Evolutionary conservation across 106 monocot species (phyloP).

Genomic region (Apostasia ramifera): DNA sequence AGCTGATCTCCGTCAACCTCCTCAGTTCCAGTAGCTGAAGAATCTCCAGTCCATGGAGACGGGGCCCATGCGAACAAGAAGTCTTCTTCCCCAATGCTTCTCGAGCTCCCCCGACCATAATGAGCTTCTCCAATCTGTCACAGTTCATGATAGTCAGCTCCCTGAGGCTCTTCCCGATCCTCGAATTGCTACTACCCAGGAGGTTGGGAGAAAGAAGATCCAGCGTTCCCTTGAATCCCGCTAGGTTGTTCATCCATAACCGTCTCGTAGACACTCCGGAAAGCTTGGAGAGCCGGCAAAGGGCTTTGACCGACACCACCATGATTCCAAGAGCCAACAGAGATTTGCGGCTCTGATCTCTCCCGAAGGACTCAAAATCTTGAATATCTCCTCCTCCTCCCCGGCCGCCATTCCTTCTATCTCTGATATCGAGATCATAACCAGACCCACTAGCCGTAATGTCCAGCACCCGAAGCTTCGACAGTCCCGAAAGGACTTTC

Average conservation of each 20-base stretch:
- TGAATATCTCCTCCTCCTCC: neutral
- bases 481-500: neutral
- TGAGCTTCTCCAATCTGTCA: neutral
- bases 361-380: neutral
- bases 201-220: neutral
- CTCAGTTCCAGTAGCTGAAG: neutral
- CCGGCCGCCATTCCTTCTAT: neutral
- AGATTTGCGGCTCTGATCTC: neutral
- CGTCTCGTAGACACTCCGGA: conserved; percentile 1
- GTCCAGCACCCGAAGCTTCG: neutral
- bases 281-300: neutral
- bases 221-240: neutral
- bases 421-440: neutral
- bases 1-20: neutral
- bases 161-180: neutral
- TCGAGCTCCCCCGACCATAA: neutral
- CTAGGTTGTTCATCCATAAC: neutral
- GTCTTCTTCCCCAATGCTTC: neutral
- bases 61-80: neutral
- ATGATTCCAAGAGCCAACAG: neutral
- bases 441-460: neutral
- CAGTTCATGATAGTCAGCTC: neutral
- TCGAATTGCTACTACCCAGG: neutral
- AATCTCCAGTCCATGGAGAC: neutral
- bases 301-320: neutral